A percentile compares a stretch with the other conserved stretches of the same genome.
Evolutionary conservation across 2,329 filamentous ascomycete genomes (phyloP).

Genomic region (Helotiales sp.): DNA sequence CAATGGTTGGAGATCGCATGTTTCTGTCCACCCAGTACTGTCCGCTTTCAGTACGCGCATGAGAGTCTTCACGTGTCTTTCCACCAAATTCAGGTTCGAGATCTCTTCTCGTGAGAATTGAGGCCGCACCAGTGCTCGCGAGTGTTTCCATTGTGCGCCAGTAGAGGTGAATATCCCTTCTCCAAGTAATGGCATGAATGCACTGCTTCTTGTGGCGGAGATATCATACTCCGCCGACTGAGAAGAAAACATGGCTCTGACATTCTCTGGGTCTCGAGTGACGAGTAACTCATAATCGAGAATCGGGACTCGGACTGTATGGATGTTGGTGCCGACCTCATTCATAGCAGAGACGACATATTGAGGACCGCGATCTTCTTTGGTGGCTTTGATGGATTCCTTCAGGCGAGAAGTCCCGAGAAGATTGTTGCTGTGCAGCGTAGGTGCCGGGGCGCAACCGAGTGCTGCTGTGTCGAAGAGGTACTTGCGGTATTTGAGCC

Average conservation of each 20-base stretch:
- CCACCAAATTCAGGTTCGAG: conserved; percentile 44
- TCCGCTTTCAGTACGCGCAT: conserved; percentile 8
- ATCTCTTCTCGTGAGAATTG: conserved; percentile 45
- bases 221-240: conserved; percentile 37
- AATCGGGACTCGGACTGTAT: conserved; percentile 39
- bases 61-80: conserved; percentile 40
- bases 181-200: conserved; percentile 33
- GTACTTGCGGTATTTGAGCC: conserved; percentile 30
- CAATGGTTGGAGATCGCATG: conserved; percentile 61
- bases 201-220: conserved; percentile 35
- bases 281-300: conserved; percentile 40
- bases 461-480: conserved; percentile 30
- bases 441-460: conserved; percentile 35
- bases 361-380: conserved; percentile 37
- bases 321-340: conserved; percentile 30
- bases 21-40: conserved; percentile 30
- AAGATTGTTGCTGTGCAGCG: conserved; percentile 35
- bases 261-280: conserved; percentile 39
- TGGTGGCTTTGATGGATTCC: conserved; percentile 37
- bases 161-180: conserved; percentile 27
- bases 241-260: conserved; percentile 34
- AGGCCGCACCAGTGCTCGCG: conserved; percentile 41
- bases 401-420: conserved; percentile 35
- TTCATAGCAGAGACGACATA: conserved; percentile 37
- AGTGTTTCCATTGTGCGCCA: conserved; percentile 36